Evolutionary conservation across 139 green algal genomes (phyloP).

Genomic region (Raphidocelis subcapitata): DNA sequence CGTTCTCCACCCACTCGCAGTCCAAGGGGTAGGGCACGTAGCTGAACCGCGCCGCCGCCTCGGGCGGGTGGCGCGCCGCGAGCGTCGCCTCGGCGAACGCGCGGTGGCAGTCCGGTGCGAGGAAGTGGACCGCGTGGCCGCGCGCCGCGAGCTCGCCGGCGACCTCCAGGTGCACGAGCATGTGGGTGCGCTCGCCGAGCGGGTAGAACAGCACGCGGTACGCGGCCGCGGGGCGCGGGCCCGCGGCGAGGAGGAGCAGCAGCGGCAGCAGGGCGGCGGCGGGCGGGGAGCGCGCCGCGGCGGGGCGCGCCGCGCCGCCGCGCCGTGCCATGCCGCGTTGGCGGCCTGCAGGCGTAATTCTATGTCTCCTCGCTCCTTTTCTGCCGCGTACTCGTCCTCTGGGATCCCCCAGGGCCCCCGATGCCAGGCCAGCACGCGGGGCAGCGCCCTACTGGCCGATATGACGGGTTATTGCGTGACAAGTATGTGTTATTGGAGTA

Average conservation of each 20-base stretch:
- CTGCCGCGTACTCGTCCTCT: no score
- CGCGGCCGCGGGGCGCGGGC: neutral
- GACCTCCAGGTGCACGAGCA: constrained; percentile 25
- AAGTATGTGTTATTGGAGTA: no score
- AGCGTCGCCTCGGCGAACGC: constrained; percentile 12
- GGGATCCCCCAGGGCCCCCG: no score
- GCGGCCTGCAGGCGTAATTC: no score
- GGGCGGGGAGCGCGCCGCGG: no score
- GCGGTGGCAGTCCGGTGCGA: constrained; percentile 14
- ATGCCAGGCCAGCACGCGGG: no score
- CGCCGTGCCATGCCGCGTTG: no score
- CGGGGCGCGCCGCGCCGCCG: no score
- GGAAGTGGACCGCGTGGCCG: constrained; percentile 6
- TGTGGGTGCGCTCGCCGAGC: constrained; percentile 26
- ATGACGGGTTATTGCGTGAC: no score
- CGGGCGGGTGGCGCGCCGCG: neutral
- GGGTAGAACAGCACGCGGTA: constrained; percentile 26
- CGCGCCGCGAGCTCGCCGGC: constrained; percentile 18
- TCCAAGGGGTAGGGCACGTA: constrained; percentile 11
- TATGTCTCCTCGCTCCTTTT: no score
- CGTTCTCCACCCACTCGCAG: constrained; percentile 14
- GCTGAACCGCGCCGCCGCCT: neutral
- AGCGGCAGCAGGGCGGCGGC: neutral
- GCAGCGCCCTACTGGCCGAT: no score
- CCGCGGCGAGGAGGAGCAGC: neutral